phyloP scores from a whole-genome alignment of 139 green algal genomes.

The Tetradesmus obliquus region DNA sequence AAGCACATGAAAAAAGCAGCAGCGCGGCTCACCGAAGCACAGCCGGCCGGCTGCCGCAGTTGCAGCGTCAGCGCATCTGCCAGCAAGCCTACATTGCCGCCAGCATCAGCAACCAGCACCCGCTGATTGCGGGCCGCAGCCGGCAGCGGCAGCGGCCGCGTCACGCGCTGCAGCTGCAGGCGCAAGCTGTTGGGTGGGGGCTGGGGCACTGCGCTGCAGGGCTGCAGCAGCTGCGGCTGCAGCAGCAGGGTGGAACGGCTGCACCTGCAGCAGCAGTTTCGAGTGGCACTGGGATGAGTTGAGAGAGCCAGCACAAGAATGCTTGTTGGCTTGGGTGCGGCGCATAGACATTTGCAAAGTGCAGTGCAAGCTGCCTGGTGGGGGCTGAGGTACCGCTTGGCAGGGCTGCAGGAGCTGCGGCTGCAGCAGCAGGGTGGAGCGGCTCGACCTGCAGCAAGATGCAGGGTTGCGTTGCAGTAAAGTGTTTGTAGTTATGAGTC shows the following conservation, averaged over 20 bases:
- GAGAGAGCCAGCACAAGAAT: too few relatives aligned
- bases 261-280: constrained; percentile 29
- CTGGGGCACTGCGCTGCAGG: not conserved
- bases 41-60: not conserved
- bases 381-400: not conserved
- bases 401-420: not conserved
- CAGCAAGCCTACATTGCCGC: not conserved
- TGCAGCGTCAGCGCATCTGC: not conserved
- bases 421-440: constrained; percentile 19
- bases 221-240: not conserved
- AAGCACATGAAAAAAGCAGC: not conserved
- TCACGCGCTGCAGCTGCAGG: constrained; percentile 2
- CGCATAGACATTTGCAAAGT: too few relatives aligned
- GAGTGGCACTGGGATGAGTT: too few relatives aligned
- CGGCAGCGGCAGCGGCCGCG: constrained; percentile 11
- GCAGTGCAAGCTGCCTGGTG: not conserved
- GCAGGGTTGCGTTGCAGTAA: too few relatives aligned
- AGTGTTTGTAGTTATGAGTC: too few relatives aligned
- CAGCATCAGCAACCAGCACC: not conserved
- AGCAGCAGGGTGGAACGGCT: constrained; percentile 21
- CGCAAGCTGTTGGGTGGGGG: not conserved
- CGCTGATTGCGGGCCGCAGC: not conserved
- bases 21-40: not conserved
- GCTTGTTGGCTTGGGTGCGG: too few relatives aligned
- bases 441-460: constrained; percentile 25